Conservation (phyloP, 2,329 filamentous ascomycete species). For the Aspergillus ochraceus region DNA sequence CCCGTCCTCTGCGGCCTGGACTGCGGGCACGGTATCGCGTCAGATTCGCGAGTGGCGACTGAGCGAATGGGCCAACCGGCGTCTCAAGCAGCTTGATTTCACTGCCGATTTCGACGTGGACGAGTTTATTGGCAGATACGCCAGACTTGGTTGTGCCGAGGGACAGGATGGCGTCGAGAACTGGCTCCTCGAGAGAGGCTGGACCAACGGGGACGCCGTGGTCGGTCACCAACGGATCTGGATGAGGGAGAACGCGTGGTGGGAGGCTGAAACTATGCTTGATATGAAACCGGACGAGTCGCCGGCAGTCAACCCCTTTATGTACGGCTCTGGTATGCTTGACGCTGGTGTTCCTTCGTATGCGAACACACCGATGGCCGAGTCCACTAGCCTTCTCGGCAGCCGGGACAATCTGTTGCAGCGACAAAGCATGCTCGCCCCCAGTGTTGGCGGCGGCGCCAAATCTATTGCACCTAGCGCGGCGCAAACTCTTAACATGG, state of each 20-base stretch:
- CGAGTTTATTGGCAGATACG: slow-evolving; percentile 84
- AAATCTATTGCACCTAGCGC: slow-evolving; percentile 52
- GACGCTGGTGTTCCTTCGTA: slow-evolving; percentile 70
- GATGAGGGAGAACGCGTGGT: slow-evolving; percentile 94
- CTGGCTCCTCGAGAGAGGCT: slow-evolving; percentile 91
- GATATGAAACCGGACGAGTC: slow-evolving; percentile 73
- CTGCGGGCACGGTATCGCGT: slow-evolving; percentile 85
- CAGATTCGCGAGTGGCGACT: slow-evolving; percentile 92
- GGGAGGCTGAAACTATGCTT: slow-evolving; percentile 95
- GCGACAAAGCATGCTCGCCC: slow-evolving; percentile 51
- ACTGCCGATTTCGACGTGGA: slow-evolving; percentile 95
- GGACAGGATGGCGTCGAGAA: slow-evolving; percentile 90
- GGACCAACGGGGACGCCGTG: slow-evolving; percentile 96
- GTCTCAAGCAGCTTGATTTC: slow-evolving; percentile 88
- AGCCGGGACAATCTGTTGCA: slow-evolving; percentile 66
- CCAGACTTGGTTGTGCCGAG: slow-evolving; percentile 79
- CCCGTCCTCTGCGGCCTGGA: slow-evolving; percentile 81
- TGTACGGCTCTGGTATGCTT: slow-evolving; percentile 60
- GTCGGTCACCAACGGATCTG: slow-evolving; percentile 89
- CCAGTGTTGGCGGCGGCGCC: slow-evolving; percentile 52
- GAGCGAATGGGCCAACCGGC: slow-evolving; percentile 93
- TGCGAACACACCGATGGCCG: slow-evolving; percentile 57
- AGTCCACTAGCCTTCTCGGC: slow-evolving; percentile 62
- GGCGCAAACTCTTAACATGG: slow-evolving; percentile 58
- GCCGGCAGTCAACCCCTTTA: slow-evolving; percentile 43